Evolutionary conservation across 352 stramenopile genomes (phyloP), one percentile per base, ranked within the genome.

Genomic region (Globisporangium megalacanthum): DNA sequence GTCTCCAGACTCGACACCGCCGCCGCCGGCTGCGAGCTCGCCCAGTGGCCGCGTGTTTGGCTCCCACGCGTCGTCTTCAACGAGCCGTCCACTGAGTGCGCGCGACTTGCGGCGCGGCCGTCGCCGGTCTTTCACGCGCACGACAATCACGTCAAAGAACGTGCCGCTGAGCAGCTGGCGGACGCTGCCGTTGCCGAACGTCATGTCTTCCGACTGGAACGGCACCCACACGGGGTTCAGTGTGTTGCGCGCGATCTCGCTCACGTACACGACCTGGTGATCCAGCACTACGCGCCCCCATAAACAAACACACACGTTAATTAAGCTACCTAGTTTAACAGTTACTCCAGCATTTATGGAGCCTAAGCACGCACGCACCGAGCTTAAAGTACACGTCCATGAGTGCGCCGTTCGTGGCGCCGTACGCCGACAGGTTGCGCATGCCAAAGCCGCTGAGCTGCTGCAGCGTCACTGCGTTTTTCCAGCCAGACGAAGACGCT

Each of bases 161-260:
- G 76, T 82, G 49, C 74, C 68, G 36, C 74, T 71, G 50, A 73
- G 73, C 35, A 87, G 54, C 15, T 66, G 64, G 4, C 56, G 60
- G 49, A 86, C 47, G 31, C n/a, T 53, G 41, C 64, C 63, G 33
- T 75, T 66, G 42, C 53, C 33, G 44, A 58, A 46, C 51, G 51
- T 35, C 46, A 25, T 64, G 58, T 74, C 58, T 25, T 84, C 69
- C 9, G 71, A 75, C 62, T 89, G 68, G 58, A 92, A 90, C 9
- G 82, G 82, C 60, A 92, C 73, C 82, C 82, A 92, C 61, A 92
- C 79, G 11, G 82, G 82, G 60, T 92, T 92, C 17, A 92, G 67
- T 42, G 82, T 92, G 52, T 70, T 75, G 39, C 68, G 69, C 55
- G 70, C 79, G 41, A 88, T 70, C 61, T 92, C 82, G 50, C 82